These are phyloP conservation scores for Yamagishiella unicocca DNA, from an alignment of 139 green algal genomes.

Conservation along the genomic window DNA sequence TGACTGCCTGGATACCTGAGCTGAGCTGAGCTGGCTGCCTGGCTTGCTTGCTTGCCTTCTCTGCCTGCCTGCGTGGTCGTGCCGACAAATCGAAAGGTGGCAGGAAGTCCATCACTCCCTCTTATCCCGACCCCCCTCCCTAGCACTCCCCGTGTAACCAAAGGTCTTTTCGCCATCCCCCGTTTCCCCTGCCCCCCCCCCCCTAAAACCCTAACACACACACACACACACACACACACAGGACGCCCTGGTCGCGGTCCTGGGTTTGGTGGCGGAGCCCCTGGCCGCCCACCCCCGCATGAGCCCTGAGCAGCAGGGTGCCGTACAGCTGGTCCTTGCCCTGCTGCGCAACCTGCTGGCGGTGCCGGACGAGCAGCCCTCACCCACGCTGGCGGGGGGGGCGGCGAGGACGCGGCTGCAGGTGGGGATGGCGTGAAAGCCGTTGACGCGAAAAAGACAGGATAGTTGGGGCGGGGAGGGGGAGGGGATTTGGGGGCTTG, in stretches of 20 bases:
- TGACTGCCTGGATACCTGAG: neutral
- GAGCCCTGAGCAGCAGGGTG: constrained; percentile 67
- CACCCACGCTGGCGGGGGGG: constrained; percentile 9
- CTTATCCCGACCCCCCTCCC: too few relatives aligned
- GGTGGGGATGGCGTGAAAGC: neutral
- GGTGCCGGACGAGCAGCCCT: constrained; percentile 68
- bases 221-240: too few relatives aligned
- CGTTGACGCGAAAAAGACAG: neutral
- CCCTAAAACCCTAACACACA: too few relatives aligned
- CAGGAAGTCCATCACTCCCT: too few relatives aligned
- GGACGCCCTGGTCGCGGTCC: constrained; percentile 75
- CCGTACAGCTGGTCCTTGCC: constrained; percentile 90
- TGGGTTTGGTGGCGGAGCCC: constrained; percentile 77
- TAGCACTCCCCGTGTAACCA: too few relatives aligned
- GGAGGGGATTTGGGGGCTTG: too few relatives aligned
- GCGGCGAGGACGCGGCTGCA: neutral
- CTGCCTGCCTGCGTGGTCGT: neutral
- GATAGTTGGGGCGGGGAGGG: too few relatives aligned
- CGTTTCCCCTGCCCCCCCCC: neutral
- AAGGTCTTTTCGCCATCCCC: too few relatives aligned
- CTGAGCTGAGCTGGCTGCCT: neutral
- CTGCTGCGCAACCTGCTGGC: constrained; percentile 91
- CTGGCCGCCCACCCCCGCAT: constrained; percentile 79
- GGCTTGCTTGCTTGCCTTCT: neutral
- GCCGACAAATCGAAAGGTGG: neutral